Percentiles rank a stretch among this genome's conserved stretches.
phyloP scores from a whole-genome alignment of 768 basidiomycete species.

The Antrodiella citrinella region DNA sequence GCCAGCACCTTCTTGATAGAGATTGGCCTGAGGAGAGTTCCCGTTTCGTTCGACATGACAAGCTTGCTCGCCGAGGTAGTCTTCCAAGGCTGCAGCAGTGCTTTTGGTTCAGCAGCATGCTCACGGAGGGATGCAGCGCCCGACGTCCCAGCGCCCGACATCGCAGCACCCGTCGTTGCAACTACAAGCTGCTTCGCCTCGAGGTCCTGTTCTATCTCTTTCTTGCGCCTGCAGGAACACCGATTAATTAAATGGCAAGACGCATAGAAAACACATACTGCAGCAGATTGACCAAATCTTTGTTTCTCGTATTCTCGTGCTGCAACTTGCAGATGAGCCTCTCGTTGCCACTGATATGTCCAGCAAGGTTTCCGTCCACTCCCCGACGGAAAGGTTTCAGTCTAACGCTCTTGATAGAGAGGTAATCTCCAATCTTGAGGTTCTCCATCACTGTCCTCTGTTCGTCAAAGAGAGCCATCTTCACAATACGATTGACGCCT shows the following conservation, averaged over 20 bases:
- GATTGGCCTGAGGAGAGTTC: neutral
- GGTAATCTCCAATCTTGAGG: slow-evolving; percentile 34
- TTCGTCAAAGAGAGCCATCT: slow-evolving; percentile 40
- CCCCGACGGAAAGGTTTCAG: slow-evolving; percentile 27
- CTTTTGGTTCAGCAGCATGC: neutral
- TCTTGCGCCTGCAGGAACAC: slow-evolving; percentile 31
- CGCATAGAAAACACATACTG: too few species aligned
- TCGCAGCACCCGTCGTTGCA: too few species aligned
- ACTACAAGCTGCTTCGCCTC: slow-evolving; percentile 8
- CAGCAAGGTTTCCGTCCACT: slow-evolving; percentile 26
- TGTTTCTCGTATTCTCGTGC: slow-evolving; percentile 26
- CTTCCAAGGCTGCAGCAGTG: neutral
- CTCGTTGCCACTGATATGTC: slow-evolving; percentile 40
- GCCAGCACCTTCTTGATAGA: slow-evolving; percentile 32
- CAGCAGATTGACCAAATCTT: slow-evolving; percentile 34
- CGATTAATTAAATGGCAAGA: too few species aligned
- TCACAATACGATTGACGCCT: slow-evolving; percentile 44
- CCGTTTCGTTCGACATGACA: neutral
- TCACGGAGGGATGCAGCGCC: neutral
- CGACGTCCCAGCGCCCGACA: neutral
- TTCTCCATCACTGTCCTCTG: slow-evolving; percentile 34
- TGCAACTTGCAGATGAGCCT: slow-evolving; percentile 38
- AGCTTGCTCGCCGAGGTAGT: neutral
- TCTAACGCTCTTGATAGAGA: slow-evolving; percentile 43
- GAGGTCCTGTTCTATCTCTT: slow-evolving; percentile 23